These are phyloP conservation scores for Kandelia obovata DNA, from an alignment of 345 rosid genomes.

Conservation along the genomic window DNA sequence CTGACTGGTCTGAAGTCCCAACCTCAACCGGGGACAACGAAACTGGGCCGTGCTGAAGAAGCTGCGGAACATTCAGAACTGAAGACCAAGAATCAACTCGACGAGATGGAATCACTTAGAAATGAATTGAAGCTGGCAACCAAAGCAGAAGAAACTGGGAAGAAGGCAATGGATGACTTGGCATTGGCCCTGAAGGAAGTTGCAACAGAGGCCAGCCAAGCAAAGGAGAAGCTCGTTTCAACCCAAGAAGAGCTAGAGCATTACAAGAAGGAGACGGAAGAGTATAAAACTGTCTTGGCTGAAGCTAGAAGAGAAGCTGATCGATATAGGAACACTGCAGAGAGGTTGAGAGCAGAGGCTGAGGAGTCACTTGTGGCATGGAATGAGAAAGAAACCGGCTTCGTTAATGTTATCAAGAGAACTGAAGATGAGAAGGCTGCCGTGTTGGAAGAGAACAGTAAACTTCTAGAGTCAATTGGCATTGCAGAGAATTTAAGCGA, in stretches of 20 bases:
- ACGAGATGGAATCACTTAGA: slow-evolving; percentile 39
- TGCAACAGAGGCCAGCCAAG: slow-evolving; percentile 46
- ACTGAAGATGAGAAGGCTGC: slow-evolving; percentile 67
- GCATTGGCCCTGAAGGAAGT: slow-evolving; percentile 82
- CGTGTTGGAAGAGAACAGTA: slow-evolving; percentile 45
- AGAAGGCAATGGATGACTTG: slow-evolving; percentile 83
- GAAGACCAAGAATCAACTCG: slow-evolving; percentile 25
- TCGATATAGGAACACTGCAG: slow-evolving; percentile 45
- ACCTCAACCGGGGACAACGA: slow-evolving; percentile 30
- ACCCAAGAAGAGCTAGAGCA: slow-evolving; percentile 43
- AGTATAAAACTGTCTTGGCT: slow-evolving; percentile 23
- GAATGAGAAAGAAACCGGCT: slow-evolving; percentile 72
- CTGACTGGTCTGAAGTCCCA: slow-evolving; percentile 36
- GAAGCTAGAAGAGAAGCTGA: slow-evolving; percentile 58
- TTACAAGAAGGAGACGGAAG: slow-evolving; percentile 28
- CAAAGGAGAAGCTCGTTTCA: slow-evolving; percentile 48
- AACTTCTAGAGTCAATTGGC: slow-evolving; percentile 43
- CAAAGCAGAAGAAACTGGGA: slow-evolving; percentile 68
- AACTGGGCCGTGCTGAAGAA: slow-evolving; percentile 29
- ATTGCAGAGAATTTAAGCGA: slow-evolving; percentile 41
- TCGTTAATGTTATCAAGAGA: slow-evolving; percentile 57
- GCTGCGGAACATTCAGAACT: slow-evolving; percentile 31
- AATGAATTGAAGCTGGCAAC: slow-evolving; percentile 45
- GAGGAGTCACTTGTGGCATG: slow-evolving; percentile 74
- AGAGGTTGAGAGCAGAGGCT: slow-evolving; percentile 66